Conservation (phyloP, 306 rosid genomes). For the Casuarina equisetifolia region DNA sequence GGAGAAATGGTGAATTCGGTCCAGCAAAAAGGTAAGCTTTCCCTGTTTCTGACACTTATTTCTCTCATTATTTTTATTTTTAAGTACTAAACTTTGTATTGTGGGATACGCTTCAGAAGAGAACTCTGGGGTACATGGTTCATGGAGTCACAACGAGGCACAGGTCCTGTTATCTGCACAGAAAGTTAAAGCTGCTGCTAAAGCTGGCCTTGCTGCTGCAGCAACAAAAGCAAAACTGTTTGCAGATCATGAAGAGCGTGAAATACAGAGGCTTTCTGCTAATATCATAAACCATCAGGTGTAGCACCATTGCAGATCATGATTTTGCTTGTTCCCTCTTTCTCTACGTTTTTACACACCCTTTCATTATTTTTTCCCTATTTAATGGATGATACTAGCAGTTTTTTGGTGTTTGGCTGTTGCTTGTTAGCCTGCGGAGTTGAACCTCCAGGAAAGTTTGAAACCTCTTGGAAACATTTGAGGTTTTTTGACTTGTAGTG, state of each 20-base stretch:
- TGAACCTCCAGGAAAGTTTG: slow-evolving; percentile 22
- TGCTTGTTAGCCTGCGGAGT: slow-evolving; percentile 17
- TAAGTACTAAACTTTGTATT: slow-evolving; percentile 18
- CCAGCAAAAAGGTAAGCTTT: slow-evolving; percentile 65
- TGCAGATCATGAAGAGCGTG: slow-evolving; percentile 99
- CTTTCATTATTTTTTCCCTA: slow-evolving; percentile 6
- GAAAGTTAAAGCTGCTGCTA: slow-evolving; percentile 83
- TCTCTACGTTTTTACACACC: slow-evolving; percentile 7
- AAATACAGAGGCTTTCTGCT: slow-evolving; percentile 96
- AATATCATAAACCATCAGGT: slow-evolving; percentile 96
- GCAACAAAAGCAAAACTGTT: slow-evolving; percentile 94
- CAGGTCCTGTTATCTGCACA: slow-evolving; percentile 62
- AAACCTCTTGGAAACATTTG: neutral
- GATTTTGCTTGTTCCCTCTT: slow-evolving; percentile 2
- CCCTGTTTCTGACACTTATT: slow-evolving; percentile 6
- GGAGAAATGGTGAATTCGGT: slow-evolving; percentile 59
- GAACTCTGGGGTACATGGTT: slow-evolving; percentile 52
- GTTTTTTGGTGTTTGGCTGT: neutral
- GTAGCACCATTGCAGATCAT: slow-evolving; percentile 12
- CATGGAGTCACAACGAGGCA: slow-evolving; percentile 59
- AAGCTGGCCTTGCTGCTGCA: slow-evolving; percentile 96
- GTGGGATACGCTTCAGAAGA: slow-evolving; percentile 53
- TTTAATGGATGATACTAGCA: neutral
- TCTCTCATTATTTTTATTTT: slow-evolving; percentile 12
- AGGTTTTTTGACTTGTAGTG: slow-evolving; percentile 22